These are phyloP conservation scores for Lactifluus piperatus DNA, from an alignment of 768 basidiomycete species.

Conservation along the genomic window DNA sequence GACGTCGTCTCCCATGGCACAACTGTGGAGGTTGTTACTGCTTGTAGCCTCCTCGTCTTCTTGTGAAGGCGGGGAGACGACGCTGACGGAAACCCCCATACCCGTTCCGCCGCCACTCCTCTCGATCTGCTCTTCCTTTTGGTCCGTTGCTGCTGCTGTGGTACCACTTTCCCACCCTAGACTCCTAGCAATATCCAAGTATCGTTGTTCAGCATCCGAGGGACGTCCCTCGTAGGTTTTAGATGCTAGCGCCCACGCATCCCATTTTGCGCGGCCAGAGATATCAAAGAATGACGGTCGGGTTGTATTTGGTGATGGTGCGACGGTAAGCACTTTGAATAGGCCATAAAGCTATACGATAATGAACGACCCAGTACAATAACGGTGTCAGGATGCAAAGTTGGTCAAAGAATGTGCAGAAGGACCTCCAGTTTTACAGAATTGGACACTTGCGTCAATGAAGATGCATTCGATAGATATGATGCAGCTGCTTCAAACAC, in stretches of 20 bases:
- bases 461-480: constrained; percentile 51
- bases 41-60: constrained; percentile 28
- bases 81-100: constrained; percentile 58
- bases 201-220: constrained; percentile 49
- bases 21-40: constrained; percentile 39
- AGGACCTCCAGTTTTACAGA: constrained; percentile 68
- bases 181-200: constrained; percentile 56
- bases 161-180: constrained; percentile 56
- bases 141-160: constrained; percentile 16
- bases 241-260: constrained; percentile 58
- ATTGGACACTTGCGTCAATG: constrained; percentile 48
- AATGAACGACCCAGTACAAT: constrained; percentile 3
- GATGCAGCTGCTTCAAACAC: constrained; percentile 51
- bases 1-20: constrained; percentile 53
- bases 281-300: constrained; percentile 75
- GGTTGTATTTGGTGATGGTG: constrained; percentile 42
- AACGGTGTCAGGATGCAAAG: constrained; percentile 14
- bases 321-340: constrained; percentile 67
- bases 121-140: constrained; percentile 21
- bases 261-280: constrained; percentile 79
- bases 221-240: constrained; percentile 37
- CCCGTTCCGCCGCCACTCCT: constrained; percentile 29
- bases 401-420: constrained; percentile 16
- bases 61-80: constrained; percentile 35
- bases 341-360: constrained; percentile 66